A percentile compares a stretch with the other conserved stretches of the same genome.
These are phyloP conservation scores for Plantago major DNA, from an alignment of 257 asterid species.

Conservation along the genomic window DNA sequence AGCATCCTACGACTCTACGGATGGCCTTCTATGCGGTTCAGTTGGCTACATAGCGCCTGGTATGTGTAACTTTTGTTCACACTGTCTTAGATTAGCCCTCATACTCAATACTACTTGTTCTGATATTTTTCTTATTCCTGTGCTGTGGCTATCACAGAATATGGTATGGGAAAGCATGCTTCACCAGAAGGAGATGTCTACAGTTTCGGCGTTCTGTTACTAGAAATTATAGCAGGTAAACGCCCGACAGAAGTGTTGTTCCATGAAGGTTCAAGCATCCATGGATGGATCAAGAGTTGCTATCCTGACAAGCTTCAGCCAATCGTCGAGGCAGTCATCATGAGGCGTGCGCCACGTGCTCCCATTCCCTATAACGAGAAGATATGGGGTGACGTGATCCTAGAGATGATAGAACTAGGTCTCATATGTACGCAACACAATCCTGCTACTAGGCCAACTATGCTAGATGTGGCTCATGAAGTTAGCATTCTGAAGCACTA, in stretches of 20 bases:
- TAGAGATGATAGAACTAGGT: constrained; percentile 65
- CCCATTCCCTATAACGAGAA: constrained; percentile 16
- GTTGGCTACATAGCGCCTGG: constrained; percentile 93
- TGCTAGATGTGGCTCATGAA: constrained; percentile 70
- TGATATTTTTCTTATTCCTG: not conserved
- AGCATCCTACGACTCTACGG: constrained; percentile 55
- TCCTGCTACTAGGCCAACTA: constrained; percentile 63
- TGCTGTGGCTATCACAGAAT: constrained; percentile 33
- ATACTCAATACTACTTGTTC: not conserved
- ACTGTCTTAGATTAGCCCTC: too few species aligned
- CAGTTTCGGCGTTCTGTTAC: constrained; percentile 59
- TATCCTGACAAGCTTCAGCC: constrained; percentile 57
- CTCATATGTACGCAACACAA: constrained; percentile 63
- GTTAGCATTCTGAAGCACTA: constrained; percentile 49
- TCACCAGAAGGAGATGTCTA: constrained; percentile 79
- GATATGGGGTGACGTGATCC: constrained; percentile 39
- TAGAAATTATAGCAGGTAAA: constrained; percentile 66
- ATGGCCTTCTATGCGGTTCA: constrained; percentile 69
- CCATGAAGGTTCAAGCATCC: constrained; percentile 63
- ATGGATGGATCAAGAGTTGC: constrained; percentile 66
- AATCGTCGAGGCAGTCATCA: constrained; percentile 43
- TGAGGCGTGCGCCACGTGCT: constrained; percentile 27
- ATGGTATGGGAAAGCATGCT: constrained; percentile 81
- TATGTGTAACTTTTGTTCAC: constrained; percentile 13
- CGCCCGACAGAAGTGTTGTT: constrained; percentile 64